These are phyloP conservation scores for Botrytis sinoallii DNA, from an alignment of 2,329 filamentous ascomycete species.

Conservation along the genomic window DNA sequence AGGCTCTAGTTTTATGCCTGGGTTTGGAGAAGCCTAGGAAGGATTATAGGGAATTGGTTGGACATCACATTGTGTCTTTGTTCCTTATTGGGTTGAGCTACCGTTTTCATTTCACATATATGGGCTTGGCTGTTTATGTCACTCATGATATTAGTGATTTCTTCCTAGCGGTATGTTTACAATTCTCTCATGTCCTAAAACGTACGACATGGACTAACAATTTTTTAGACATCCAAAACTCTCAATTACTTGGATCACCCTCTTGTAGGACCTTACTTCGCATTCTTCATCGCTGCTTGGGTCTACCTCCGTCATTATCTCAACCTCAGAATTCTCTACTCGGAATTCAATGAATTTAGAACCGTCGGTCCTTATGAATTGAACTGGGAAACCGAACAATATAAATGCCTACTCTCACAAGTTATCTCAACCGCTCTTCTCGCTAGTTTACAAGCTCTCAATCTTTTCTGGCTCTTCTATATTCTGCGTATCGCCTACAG, in stretches of 20 bases:
- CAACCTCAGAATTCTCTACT: slow-evolving; percentile 72
- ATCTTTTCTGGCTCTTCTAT: slow-evolving; percentile 77
- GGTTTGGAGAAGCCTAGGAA: slow-evolving; percentile 90
- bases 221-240: slow-evolving; percentile 73
- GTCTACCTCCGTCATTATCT: slow-evolving; percentile 85
- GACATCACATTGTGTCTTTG: slow-evolving; percentile 86
- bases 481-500: slow-evolving; percentile 72
- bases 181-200: neutral
- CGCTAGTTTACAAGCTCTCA: slow-evolving; percentile 66
- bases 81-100: slow-evolving; percentile 82
- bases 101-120: slow-evolving; percentile 94
- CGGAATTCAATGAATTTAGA: slow-evolving; percentile 70
- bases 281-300: slow-evolving; percentile 78
- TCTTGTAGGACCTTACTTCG: slow-evolving; percentile 79
- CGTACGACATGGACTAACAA: neutral
- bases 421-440: slow-evolving; percentile 66
- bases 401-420: slow-evolving; percentile 70
- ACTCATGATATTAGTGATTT: slow-evolving; percentile 94
- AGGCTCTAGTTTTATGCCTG: slow-evolving; percentile 83
- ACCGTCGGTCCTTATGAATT: slow-evolving; percentile 72
- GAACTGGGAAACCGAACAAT: slow-evolving; percentile 72
- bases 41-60: slow-evolving; percentile 89
- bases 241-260: slow-evolving; percentile 84
- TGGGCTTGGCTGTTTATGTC: slow-evolving; percentile 87
- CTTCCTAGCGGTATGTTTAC: slow-evolving; percentile 74